These are phyloP conservation scores for Hemileia vastatrix DNA, from an alignment of 1,284 basidiomycete species.

Conservation along the genomic window DNA sequence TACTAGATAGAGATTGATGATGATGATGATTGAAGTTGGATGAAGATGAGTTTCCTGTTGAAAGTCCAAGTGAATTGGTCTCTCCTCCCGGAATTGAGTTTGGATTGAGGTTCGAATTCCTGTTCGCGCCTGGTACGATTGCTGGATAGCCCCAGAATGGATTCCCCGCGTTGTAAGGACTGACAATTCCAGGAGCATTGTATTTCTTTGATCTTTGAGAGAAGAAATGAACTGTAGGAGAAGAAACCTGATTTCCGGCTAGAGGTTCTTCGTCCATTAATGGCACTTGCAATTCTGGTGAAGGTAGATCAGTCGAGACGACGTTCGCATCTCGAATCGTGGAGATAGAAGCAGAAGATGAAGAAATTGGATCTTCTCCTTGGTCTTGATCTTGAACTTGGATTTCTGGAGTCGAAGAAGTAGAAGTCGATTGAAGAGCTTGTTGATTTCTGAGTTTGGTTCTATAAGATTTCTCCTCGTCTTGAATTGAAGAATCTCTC, in stretches of 20 bases:
- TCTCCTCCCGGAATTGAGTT: too few species aligned
- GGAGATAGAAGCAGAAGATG: too few species aligned
- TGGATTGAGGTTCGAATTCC: too few species aligned
- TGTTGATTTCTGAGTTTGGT: neutral
- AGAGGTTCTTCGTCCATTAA: conserved; percentile 31
- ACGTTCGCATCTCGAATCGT: neutral
- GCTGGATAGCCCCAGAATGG: conserved; percentile 76
- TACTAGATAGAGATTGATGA: conserved; percentile 27
- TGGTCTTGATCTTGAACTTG: neutral
- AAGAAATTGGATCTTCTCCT: too few species aligned
- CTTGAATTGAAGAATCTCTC: neutral
- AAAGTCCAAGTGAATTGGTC: too few species aligned
- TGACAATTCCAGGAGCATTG: conserved; percentile 33
- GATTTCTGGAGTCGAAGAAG: neutral
- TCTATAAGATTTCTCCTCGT: neutral
- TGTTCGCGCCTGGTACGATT: too few species aligned
- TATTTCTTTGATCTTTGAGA: conserved; percentile 37
- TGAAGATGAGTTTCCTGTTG: too few species aligned
- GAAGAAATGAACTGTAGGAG: conserved; percentile 26
- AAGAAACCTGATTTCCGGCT: conserved; percentile 8
- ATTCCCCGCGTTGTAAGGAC: conserved; percentile 51
- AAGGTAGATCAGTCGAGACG: conserved; percentile 17
- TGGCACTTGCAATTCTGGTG: conserved; percentile 29
- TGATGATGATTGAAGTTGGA: conserved; percentile 43
- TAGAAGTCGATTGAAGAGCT: neutral